Evolutionary conservation across 805 yeast species (phyloP), one percentile per base, ranked within the genome.

Genomic region (Saccharomycopsis babjevae): DNA sequence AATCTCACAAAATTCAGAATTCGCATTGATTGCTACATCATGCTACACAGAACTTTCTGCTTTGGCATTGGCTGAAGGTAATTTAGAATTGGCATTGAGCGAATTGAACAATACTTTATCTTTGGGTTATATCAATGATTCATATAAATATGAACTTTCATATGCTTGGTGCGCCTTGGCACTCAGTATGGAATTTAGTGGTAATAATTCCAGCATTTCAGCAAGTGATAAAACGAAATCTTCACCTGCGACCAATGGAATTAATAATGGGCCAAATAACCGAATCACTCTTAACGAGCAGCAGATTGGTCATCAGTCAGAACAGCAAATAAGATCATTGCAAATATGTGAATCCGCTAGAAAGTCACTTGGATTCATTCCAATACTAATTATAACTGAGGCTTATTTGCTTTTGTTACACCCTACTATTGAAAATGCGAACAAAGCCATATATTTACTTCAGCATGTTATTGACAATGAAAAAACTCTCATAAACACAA

Each of bases 1-100:
- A 7, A 30, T 42, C 7, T 25, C 59, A 1, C 30, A 67, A 1
- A 46, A 46, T 46, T 46, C 52, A 13, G 68, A 68, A 4, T 81
- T 77, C 55, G 68, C 79, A n/a, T 79, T 79, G 59, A 73, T 79
- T 1, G 79, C 82, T 0, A 72, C 84, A 59, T 73, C 78, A 16
- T 78, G 80, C 2, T 85, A 82, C 70, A 77, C 81, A 3, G 84
- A 82, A 65, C 70, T 83, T 56, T 86, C 85, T 0, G 79, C 80
- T 4, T 72, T 83, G n/a, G 80, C 82, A 1, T 77, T 80, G 1
- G 74, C 78, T 7, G 80, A 81, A 32, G 79, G 79, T 18, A 77
- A 82, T 65, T 72, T 77, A 43, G 83, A 81, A 59, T 66, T 72
- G 56, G 79, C 83, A n/a, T 75, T 77, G 10, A 69, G 74, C 8